These are phyloP conservation scores for Mycena chlorophos DNA, from an alignment of 768 basidiomycete genomes.

Conservation along the genomic window DNA sequence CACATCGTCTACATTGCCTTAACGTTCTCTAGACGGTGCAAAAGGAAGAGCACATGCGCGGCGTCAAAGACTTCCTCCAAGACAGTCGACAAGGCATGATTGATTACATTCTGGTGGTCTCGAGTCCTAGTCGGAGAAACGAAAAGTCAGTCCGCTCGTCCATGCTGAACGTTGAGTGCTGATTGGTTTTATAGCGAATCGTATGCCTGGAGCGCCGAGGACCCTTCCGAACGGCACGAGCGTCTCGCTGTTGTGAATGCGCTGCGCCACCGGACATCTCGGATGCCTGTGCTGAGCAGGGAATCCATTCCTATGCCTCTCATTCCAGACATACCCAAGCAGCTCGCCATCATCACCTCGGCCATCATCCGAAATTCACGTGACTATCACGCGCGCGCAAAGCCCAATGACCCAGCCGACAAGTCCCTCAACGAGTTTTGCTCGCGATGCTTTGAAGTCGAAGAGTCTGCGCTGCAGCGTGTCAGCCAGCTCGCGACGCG, in stretches of 20 bases:
- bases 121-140: conserved; percentile 45
- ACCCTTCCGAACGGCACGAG: conserved; percentile 46
- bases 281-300: conserved; percentile 57
- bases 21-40: conserved; percentile 48
- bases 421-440: conserved; percentile 55
- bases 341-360: conserved; percentile 74
- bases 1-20: neutral
- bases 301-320: conserved; percentile 77
- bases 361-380: conserved; percentile 69
- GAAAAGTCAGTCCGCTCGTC: conserved; percentile 5
- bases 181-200: conserved; percentile 25
- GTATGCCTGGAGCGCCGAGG: conserved; percentile 27
- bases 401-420: conserved; percentile 38
- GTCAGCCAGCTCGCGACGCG: conserved; percentile 61
- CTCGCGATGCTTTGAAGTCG: conserved; percentile 64
- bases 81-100: conserved; percentile 69
- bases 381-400: conserved; percentile 38
- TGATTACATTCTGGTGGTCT: conserved; percentile 76
- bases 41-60: conserved; percentile 82
- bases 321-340: conserved; percentile 74
- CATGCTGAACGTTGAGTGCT: neutral
- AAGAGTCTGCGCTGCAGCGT: conserved; percentile 64
- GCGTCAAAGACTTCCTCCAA: conserved; percentile 70
- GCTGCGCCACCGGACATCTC: conserved; percentile 56
- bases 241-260: conserved; percentile 54